Base-by-base conservation (phyloP, 768 basidiomycete species). In the Termitomyces sp. region DNA sequence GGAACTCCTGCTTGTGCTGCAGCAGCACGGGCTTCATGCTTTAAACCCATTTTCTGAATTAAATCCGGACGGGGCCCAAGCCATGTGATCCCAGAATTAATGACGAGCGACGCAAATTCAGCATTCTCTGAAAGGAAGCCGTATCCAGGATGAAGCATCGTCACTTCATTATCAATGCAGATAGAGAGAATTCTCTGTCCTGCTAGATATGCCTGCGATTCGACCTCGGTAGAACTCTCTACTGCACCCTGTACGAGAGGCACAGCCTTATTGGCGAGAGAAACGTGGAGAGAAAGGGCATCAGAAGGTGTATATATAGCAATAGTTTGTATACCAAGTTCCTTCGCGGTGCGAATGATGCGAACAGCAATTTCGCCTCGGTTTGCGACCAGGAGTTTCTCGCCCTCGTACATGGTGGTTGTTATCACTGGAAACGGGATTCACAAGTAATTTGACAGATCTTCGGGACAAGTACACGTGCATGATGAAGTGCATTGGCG, bases 311-410 rank as follows among this genome's bases (percentile, higher is more conserved):
- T 80, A 68, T 88, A 87, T 42, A 89, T 71, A 3, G 83, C 75
- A n/a, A 88, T 64, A 0, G 84, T 86, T 4, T 64, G 67, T 26
- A 90, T 65, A 1, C 77, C 80, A 3, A 87, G 75, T 27, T 68
- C 68, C 48, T 77, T 76, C 2, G 84, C 85, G 0, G 86, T 82
- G 52, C 76, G 79, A 26, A 88, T 71, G 61, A 88, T 79, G 9
- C 87, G 82, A 14, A 84, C 74, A 9, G 86, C 86, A 52, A 89
- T 89, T 68, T 90, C 88, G 42, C 87, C 88, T 26, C 87, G 82
- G 68, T 90, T 89, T 20, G 85, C 86, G 58, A 90, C 73, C 59
- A 89, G 78, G 0, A 88, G 72, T 60, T 80, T 85, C 61, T 83
- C 79, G n/a, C 57, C 59, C 57, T 60, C 39, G 58, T 66, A 68